Base-by-base conservation (phyloP, 2,329 filamentous ascomycete genomes). In the Ciborinia camelliae region DNA sequence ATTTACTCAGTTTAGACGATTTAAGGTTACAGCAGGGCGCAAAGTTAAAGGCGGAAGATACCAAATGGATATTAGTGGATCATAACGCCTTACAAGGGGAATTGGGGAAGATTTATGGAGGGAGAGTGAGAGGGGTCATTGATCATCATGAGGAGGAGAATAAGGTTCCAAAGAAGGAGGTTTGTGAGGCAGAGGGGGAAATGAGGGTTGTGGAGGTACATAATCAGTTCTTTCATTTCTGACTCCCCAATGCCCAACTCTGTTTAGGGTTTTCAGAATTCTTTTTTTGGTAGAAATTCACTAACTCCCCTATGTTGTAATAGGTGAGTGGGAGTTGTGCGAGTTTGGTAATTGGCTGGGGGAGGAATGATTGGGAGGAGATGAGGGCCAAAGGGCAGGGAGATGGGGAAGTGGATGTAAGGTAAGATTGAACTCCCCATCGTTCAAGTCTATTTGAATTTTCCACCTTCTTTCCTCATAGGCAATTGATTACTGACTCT, bases 131-230 rank as follows among this genome's bases (percentile, higher is more conserved):
- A 5, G 89, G 88, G 4, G 88, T 88, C 68, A 83, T 95, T 62
- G 91, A 95, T 76, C 91, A 95, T 76, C 91, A 95, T 74, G 86
- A 84, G 0, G 90, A 95, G 67, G 91, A 95, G 72, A 75, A 79
- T 7, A 77, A 74, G 8, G 78, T 92, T 0, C 75, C 79, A 0
- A 12, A 66, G 57, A 78, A 81, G 9, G 79, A 77, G 0, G 78
- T 76, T 2, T 63, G 60, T 57, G 79, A 81, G 14, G 78, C 77
- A 0, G 79, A 77, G 4, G 79, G 79, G 0, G 75, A 81, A 7
- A 85, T 86, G 1, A 81, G 89, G 23, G 77, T 91, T 1, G 81
- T 95, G 26, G 80, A 84, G n/a, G 35, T 37, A 37, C 35, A 5
- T 10, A 37, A 10, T 37, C 12, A 10, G 8, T 37, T 37, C 35